Evolutionary conservation across 1,284 basidiomycete genomes (phyloP), one percentile per base, ranked within the genome.

Genomic region (Ceratobasidium sp.): DNA sequence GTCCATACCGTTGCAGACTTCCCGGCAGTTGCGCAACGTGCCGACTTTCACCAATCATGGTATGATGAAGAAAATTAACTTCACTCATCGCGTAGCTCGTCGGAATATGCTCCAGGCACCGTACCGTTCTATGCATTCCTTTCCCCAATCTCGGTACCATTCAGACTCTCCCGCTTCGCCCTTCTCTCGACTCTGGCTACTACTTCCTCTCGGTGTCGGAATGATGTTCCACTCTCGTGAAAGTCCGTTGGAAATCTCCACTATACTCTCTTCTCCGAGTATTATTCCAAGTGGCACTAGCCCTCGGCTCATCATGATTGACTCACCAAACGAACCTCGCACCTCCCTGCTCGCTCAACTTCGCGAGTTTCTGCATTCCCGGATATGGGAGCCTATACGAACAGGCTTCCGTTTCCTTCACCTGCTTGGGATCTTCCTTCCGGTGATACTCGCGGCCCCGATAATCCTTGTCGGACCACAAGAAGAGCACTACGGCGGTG

Each of bases 401-500:
- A 99, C 96, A 0, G 88, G 92, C 13, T 86, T 89, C 73, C 90
- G 97, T 35, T 99, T 99, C 85, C 84, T 97, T 45, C 90, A 94
- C 80, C 90, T 99, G 23, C 90, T 93, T 77, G 83, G 89, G 78
- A 87, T 99, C 64, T 99, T 99, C 84, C 84, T 92, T 0, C 97
- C 97, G 0, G 95, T 99, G 76, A 89, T 99, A 69, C 67, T 98
- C 61, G 87, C 91, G 0, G 87, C 91, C 33, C 97, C 97, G 0
- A 94, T 98, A 89, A 85, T 99, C 17, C 86, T 97, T 31, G 84
- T 98, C 20, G 97, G 95, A 31, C 85, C 85, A 37, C 63, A 54
- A 15, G 80, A 80, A 15, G 78, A 80, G 54, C 80, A 78, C 76
- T 82, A 82, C 53, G 87, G 87, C 15, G 91, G 92, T 39, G 94